These are phyloP conservation scores for Fusarium citri DNA, from an alignment of 2,329 filamentous ascomycete genomes.

Conservation along the genomic window DNA sequence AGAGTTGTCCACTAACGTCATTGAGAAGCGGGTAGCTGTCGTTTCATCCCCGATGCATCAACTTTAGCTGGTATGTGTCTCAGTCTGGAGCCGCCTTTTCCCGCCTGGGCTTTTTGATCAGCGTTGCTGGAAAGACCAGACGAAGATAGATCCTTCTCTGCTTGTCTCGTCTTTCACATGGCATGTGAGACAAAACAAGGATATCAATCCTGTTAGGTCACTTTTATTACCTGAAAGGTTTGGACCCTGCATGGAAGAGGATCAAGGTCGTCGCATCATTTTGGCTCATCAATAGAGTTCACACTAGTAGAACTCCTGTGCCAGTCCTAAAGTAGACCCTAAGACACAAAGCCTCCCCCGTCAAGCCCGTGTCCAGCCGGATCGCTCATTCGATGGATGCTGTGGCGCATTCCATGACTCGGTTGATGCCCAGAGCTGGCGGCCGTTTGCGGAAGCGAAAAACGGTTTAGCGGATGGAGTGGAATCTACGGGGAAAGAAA, in stretches of 20 bases:
- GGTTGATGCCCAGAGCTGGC: neutral
- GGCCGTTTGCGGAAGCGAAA: neutral
- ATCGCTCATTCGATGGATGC: neutral
- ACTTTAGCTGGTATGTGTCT: constrained; percentile 1
- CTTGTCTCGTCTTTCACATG: neutral
- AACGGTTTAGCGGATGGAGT: neutral
- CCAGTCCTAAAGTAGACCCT: neutral
- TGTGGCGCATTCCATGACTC: constrained; percentile 3
- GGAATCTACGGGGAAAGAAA: neutral
- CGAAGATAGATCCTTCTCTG: fast-evolving
- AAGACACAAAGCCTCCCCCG: neutral
- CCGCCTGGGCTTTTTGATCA: neutral
- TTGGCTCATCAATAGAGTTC: constrained; percentile 13
- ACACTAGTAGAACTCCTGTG: neutral
- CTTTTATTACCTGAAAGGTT: constrained; percentile 1
- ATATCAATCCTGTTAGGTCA: neutral
- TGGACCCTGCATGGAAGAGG: neutral
- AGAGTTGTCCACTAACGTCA: neutral
- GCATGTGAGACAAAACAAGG: neutral
- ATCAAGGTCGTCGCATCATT: neutral
- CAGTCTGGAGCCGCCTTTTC: neutral
- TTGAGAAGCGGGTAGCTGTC: neutral
- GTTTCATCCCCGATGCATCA: too few species aligned
- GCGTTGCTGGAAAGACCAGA: too few species aligned
- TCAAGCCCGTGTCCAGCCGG: neutral